These are phyloP conservation scores for Poronia punctata DNA, from an alignment of 495 filamentous ascomycete species.

Conservation along the genomic window DNA sequence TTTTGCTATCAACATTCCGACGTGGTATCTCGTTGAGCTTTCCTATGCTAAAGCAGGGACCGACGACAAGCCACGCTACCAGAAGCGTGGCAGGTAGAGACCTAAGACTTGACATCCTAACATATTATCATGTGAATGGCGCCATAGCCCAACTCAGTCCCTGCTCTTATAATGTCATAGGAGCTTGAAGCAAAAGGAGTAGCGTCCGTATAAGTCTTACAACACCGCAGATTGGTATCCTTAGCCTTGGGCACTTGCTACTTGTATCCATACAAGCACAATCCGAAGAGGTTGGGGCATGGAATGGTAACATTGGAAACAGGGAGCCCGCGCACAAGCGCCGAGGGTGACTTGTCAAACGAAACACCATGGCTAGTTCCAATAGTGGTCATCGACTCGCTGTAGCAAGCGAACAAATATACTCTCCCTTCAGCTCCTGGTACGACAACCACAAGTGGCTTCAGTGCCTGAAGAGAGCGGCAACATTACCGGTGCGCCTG, in stretches of 20 bases:
- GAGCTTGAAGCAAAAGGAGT: not conserved
- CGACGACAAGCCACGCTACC: constrained; percentile 11
- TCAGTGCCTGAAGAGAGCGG: not conserved
- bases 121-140: constrained; percentile 6
- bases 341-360: no score
- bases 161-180: no score
- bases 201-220: not conserved
- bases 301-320: no score
- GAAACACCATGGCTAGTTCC: no score
- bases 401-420: no score
- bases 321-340: no score
- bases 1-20: no score
- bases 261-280: not conserved
- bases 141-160: no score
- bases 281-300: not conserved
- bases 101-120: constrained; percentile 12
- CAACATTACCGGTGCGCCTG: not conserved
- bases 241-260: not conserved
- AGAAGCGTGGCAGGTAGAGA: constrained; percentile 9
- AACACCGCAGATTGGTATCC: not conserved
- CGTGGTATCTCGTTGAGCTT: no score
- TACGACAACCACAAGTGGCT: no score
- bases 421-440: no score
- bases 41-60: not conserved
- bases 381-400: no score